phyloP scores from a whole-genome alignment of 371 early-diverging fungal species.

The Basidiobolus meristosporus region DNA sequence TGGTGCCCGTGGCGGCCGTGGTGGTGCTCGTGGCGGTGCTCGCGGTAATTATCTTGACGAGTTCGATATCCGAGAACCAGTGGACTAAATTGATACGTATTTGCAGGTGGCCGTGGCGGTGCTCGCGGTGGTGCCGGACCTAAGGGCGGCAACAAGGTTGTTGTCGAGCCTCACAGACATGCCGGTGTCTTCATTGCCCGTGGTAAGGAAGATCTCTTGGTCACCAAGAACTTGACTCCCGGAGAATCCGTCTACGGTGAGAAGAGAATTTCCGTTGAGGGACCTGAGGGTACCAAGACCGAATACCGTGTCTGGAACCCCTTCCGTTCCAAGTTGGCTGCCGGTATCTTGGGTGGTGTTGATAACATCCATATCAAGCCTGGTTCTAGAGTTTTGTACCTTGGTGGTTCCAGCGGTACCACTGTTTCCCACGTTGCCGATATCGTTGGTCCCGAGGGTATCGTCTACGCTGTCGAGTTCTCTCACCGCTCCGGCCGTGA shows the following conservation, averaged over 20 bases:
- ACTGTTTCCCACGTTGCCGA: constrained; percentile 99
- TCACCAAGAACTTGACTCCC: constrained; percentile 97
- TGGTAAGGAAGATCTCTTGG: constrained; percentile 98
- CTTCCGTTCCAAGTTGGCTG: constrained; percentile 99
- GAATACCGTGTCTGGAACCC: constrained; percentile 99
- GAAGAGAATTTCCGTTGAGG: constrained; percentile 93
- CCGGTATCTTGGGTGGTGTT: constrained; percentile 98
- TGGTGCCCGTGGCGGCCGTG: constrained; percentile 13
- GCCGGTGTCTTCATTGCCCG: constrained; percentile 94
- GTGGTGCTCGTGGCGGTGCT: constrained; percentile 19
- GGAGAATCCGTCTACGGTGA: constrained; percentile 99
- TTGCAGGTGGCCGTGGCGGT: constrained; percentile 42
- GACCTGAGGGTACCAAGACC: constrained; percentile 86
- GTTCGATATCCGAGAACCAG: too few relatives aligned
- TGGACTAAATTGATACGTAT: too few relatives aligned
- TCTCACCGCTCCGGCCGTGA: constrained; percentile 99
- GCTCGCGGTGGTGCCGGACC: constrained; percentile 75
- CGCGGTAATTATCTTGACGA: too few relatives aligned
- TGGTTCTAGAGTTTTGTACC: constrained; percentile 96
- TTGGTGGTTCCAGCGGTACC: constrained; percentile 98
- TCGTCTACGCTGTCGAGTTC: constrained; percentile 99
- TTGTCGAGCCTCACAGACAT: constrained; percentile 96
- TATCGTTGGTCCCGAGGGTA: constrained; percentile 94
- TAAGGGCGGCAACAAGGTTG: too few relatives aligned
- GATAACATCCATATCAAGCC: constrained; percentile 95